These are phyloP conservation scores for Balamuthia mandrillaris DNA, from an alignment of 208 protist genomes.

Conservation along the genomic window DNA sequence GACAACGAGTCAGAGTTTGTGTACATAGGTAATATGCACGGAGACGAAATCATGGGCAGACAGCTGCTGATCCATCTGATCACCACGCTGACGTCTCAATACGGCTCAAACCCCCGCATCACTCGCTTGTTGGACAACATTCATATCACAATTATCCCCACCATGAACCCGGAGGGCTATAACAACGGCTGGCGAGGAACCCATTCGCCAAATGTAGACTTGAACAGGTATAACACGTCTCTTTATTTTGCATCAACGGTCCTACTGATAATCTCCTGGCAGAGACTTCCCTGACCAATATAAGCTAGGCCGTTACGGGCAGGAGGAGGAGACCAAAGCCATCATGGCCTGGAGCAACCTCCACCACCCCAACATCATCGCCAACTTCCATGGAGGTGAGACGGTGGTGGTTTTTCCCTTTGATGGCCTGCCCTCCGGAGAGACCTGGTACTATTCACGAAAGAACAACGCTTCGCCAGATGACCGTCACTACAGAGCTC, in stretches of 20 bases:
- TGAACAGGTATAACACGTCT: not conserved
- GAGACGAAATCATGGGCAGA: constrained; percentile 34
- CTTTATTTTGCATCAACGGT: not conserved
- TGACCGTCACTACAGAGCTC: not conserved
- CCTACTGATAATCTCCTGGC: not conserved
- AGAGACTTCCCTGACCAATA: constrained; percentile 30
- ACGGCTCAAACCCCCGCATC: not conserved
- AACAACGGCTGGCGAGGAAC: not conserved
- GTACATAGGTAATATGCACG: constrained; percentile 45
- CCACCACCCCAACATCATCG: not conserved
- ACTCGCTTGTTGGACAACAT: constrained; percentile 26
- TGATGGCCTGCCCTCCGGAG: not conserved
- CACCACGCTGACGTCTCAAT: not conserved
- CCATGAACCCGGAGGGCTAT: constrained; percentile 37
- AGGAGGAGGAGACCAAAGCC: not conserved
- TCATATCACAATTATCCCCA: constrained; percentile 25
- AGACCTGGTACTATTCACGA: not conserved
- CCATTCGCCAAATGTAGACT: not conserved
- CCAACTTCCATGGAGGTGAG: constrained; percentile 33
- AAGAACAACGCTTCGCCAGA: too few species aligned
- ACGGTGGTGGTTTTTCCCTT: constrained; percentile 27
- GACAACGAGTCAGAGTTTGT: not conserved
- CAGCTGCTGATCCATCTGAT: constrained; percentile 29
- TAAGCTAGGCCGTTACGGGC: not conserved
- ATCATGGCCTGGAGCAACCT: constrained; percentile 23